Base-by-base conservation (phyloP, 345 rosid genomes). In the Anacardium occidentale region DNA sequence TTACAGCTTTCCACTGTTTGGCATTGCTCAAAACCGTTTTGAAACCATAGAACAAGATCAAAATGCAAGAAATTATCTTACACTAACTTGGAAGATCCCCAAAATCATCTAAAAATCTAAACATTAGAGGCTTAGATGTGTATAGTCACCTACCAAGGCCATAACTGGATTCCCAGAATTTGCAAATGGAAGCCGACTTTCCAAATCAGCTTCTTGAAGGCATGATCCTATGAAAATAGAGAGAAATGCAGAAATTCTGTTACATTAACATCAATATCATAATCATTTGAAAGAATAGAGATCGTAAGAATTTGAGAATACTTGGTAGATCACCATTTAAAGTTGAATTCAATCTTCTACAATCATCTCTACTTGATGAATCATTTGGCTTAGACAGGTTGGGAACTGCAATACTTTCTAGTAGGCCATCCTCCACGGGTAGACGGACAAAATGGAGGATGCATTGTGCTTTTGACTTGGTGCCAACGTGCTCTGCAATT, bases 401-500 rank as follows among this genome's bases (percentile, higher is more conserved):
- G 68, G 97, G 96, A 79, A 92, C 87, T 62, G 91, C 97, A 66
- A 95, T 83, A 66, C 85, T 91, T 74, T 92, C 98, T 85, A 95
- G 74, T 54, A 90, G 76, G 75, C 96, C 92, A 82, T 90, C 88
- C 86, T 89, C 94, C 84, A 88, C 82, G 44, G 99, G 94, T 71
- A 95, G 80, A 45, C 96, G 92, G 18, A 95, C 90, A 80, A 95
- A 95, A 78, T 91, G 97, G 76, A 89, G 93, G 76, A 90, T 90
- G 80, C 98, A 94, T 73, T 94, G 98, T 24, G 98, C 97, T 87
- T 94, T 94, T 78, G 98, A 85, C 80, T 94, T 94, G 80, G 94
- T 73, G 76, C 95, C 94, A 62, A 94, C 98, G 85, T 90, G 92
- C 61, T 92, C 98, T 1, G 98, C 95, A 80, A 95, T 84, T 75